phyloP scores from a whole-genome alignment of 2,329 filamentous ascomycete genomes.

The Diplodia intermedia region DNA sequence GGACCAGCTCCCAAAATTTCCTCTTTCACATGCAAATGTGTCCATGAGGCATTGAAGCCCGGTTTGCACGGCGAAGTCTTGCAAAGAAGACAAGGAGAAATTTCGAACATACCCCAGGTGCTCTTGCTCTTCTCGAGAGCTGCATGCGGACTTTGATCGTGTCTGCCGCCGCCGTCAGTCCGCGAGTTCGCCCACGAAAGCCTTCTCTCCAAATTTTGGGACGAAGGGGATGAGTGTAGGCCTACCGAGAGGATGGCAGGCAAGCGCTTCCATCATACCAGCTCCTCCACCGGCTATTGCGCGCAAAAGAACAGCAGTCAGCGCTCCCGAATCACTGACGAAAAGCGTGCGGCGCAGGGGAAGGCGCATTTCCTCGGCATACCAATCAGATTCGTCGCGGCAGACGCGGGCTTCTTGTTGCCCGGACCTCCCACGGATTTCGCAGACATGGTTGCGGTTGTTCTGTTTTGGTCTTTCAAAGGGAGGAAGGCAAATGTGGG shows the following conservation, averaged over 20 bases:
- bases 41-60: neutral
- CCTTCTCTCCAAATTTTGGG: neutral
- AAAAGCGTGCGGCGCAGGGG: too few relatives aligned
- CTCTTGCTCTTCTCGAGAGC: conserved; percentile 82
- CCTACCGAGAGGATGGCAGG: conserved; percentile 89
- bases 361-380: conserved; percentile 44
- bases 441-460: conserved; percentile 61
- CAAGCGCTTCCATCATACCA: conserved; percentile 99
- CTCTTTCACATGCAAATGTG: conserved; percentile 1
- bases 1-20: neutral
- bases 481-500: neutral
- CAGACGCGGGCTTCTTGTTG: conserved; percentile 80
- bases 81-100: neutral
- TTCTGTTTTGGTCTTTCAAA: neutral
- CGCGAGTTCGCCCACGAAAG: neutral
- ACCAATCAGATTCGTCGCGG: conserved; percentile 92
- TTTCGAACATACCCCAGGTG: conserved; percentile 70
- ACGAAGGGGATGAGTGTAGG: neutral
- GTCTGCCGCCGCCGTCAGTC: conserved; percentile 61
- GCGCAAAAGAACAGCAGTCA: neutral
- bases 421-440: conserved; percentile 63
- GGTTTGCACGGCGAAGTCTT: neutral
- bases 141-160: conserved; percentile 99
- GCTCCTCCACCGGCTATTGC: conserved; percentile 86
- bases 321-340: neutral